Evolutionary conservation across 2,329 filamentous ascomycete genomes (phyloP), one percentile per base, ranked within the genome.

Genomic region (Gliomastix tumulicola): DNA sequence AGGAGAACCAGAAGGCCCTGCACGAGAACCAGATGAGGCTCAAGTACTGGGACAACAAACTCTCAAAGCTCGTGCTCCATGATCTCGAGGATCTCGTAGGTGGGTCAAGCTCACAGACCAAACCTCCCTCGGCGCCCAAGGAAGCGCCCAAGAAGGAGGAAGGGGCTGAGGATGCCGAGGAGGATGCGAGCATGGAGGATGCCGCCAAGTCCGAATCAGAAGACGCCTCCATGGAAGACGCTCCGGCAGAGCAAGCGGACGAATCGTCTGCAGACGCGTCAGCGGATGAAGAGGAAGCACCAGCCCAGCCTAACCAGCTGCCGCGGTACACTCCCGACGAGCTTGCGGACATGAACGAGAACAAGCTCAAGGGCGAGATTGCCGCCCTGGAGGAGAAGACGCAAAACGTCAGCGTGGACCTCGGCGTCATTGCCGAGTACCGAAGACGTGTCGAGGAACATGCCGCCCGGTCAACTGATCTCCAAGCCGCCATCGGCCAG

Each of bases 1-100:
- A 97, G 54, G 90, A 97, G 55, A 92, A 90, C 57, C 85, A 95
- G 47, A 98, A 98, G 63, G 77, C 82, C 9, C 73, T 97, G 12
- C 62, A 66, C 1, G 90, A 97, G 53, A 95, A 94, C 59, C 81
- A 94, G 57, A 89, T 86, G 61, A 80, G 85, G 41, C 73, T 85
- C 28, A 74, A 72, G 25, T 87, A 95, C 65, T 97, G 89, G 88
- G 70, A 88, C 37, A 87, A 95, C 41, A 96, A 97, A 65, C 69
- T 94, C 8, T 71, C 74, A 36, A 97, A 95, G 65, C 75, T 98
- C 19, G 64, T 73, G 4, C 66, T 97, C 25, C 88, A 96, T 48
- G 88, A 89, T 47, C 72, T 94, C 40, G 79, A 79, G 35, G 84
- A 88, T 42, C 67, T 88, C 20, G 64, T 65, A 30, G 66, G 66